Evolutionary conservation across 768 basidiomycete genomes (phyloP).

Genomic region (Pleurotus tuoliensis): DNA sequence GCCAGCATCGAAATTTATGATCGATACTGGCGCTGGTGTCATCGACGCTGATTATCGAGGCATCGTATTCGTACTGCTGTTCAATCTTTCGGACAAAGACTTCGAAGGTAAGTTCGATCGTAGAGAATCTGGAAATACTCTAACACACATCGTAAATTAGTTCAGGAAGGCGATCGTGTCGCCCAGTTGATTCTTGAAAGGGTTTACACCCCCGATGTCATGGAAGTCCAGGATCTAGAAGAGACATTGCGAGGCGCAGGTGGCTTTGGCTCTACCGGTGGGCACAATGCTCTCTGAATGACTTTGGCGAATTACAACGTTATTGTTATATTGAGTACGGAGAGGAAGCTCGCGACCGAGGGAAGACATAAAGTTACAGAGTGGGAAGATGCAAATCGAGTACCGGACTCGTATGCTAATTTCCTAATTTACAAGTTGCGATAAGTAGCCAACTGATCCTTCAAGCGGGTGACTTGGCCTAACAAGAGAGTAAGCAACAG

Average conservation of each 20-base stretch:
- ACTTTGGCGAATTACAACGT: constrained; percentile 7
- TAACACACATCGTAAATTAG: constrained; percentile 34
- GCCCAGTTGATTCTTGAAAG: constrained; percentile 93
- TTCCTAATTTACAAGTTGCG: constrained; percentile 16
- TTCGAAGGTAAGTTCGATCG: constrained; percentile 60
- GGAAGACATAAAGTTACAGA: background rate
- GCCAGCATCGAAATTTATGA: constrained; percentile 93
- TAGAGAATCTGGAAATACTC: background rate
- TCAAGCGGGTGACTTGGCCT: constrained; percentile 39
- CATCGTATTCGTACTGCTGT: constrained; percentile 83
- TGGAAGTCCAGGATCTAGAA: constrained; percentile 88
- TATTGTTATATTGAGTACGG: background rate
- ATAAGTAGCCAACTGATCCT: constrained; percentile 41
- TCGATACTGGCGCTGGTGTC: constrained; percentile 96
- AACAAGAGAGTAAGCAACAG: background rate
- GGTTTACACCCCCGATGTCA: constrained; percentile 80
- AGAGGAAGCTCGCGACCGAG: background rate
- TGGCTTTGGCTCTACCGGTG: constrained; percentile 96
- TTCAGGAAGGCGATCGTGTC: constrained; percentile 90
- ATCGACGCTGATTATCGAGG: constrained; percentile 97
- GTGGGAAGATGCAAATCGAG: background rate
- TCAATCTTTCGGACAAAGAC: constrained; percentile 87
- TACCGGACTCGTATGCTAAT: background rate
- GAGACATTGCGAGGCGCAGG: constrained; percentile 79
- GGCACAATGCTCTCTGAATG: constrained; percentile 51